Base-by-base conservation (phyloP, 495 filamentous ascomycete species). In the Neurospora discreta region DNA sequence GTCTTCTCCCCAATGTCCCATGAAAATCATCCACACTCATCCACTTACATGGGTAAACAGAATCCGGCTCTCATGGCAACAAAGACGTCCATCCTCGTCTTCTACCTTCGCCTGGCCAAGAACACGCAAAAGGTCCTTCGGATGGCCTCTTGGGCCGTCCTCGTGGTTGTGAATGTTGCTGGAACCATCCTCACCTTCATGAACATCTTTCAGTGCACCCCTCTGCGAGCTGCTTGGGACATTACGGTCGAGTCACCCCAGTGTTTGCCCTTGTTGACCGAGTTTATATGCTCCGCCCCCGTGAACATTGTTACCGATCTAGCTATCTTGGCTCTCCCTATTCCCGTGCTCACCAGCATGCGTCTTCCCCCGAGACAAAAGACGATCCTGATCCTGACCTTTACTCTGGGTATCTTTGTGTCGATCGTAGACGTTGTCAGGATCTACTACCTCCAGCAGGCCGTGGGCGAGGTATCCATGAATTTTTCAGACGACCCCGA, bases 21-120 rank as follows among this genome's bases (percentile, higher is more conserved):
- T 20, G 3, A 5, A 5, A 5, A 2, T 36, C 4, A 36, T 5
- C 16, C 18, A 30, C 36, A 11, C 8, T 20, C 18, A 52, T 23
- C 39, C 68, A 80, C 52, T 60, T 65, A 80, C 52, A 60, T 39
- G 11, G n/a, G 46, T 26, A 44, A 44, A 30, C 73, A 97, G 93
- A 96, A 97, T 77, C 94, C 95, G 15, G 91, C 93, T 5, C 86
- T 97, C 70, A 93, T 93, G 90, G 87, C 89, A 1, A 90, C 93
- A 68, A 98, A 97, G 81, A 93, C 93, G 5, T 95, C 92, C n/a
- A 93, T 98, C 74, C 86, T 97, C 68, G 81, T 94, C 72, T 97
- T 96, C 79, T 97, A 93, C 82, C 85, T 97, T 39, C 89, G 90
- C 40, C 82, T 97, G 69, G 90, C 92, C 8, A 90, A 88, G 75